Percentiles rank a stretch among this genome's conserved stretches.
Evolutionary conservation across 1,284 basidiomycete genomes (phyloP).

Genomic region (Microbotryomycetes sp.): DNA sequence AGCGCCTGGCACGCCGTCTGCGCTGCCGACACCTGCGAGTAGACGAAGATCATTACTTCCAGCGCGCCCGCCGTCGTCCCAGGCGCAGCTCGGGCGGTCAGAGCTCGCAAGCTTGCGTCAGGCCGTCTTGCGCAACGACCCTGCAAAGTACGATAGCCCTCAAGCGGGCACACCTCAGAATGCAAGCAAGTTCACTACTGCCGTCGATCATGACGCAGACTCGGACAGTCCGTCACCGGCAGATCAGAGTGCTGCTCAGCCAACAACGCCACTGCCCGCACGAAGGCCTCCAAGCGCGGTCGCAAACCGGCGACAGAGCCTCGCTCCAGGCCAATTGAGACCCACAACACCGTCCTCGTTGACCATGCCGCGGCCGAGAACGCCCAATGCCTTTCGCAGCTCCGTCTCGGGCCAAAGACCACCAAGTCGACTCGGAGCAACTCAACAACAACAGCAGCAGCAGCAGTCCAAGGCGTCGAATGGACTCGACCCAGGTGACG

Average conservation of each 20-base stretch:
- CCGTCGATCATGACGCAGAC: background rate
- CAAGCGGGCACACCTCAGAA: background rate
- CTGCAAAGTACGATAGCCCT: slow-evolving; percentile 5
- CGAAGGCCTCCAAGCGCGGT: no score
- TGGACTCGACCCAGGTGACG: slow-evolving; percentile 50
- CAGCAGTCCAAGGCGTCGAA: slow-evolving; percentile 7
- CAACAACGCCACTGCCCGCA: background rate
- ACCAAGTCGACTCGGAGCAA: background rate
- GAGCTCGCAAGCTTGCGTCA: slow-evolving; percentile 12
- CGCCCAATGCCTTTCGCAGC: background rate
- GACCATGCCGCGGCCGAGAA: background rate
- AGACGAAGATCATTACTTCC: slow-evolving; percentile 12
- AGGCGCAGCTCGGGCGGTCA: background rate
- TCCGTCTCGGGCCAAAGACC: background rate
- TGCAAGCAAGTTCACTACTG: background rate
- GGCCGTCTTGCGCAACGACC: slow-evolving; percentile 17
- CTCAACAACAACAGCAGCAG: slow-evolving; percentile 2
- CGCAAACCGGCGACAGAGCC: background rate
- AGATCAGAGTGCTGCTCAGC: background rate
- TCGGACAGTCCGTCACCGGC: background rate
- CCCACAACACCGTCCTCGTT: background rate
- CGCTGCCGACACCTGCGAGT: slow-evolving; percentile 2
- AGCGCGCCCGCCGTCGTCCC: background rate
- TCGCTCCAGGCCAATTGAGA: background rate
- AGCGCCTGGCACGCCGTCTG: background rate